Evolutionary conservation across 768 basidiomycete species (phyloP).

Genomic region (Xerocomellus chrysenteron): DNA sequence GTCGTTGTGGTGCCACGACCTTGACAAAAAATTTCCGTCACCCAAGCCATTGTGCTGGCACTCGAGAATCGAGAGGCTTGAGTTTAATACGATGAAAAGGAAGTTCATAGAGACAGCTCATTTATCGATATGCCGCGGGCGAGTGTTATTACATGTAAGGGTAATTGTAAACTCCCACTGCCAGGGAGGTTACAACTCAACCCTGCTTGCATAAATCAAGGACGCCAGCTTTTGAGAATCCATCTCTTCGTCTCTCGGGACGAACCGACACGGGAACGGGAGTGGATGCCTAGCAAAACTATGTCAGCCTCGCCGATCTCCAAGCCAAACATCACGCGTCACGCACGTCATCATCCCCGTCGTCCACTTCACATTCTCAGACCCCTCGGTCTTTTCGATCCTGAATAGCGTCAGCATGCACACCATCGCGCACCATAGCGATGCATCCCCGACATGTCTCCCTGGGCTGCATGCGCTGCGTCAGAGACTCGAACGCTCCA

Average conservation of each 20-base stretch:
- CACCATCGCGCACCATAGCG: constrained; percentile 22
- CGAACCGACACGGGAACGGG: neutral
- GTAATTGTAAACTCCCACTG: no score
- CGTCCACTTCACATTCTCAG: constrained; percentile 18
- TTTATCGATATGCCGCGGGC: no score
- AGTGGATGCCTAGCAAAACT: constrained; percentile 8
- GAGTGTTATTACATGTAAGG: no score
- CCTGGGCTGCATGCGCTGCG: constrained; percentile 9
- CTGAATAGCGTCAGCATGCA: constrained; percentile 16
- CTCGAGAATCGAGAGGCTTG: no score
- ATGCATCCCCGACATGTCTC: constrained; percentile 22
- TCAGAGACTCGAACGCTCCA: neutral
- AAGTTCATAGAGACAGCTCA: no score
- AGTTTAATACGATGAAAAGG: no score
- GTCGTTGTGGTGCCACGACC: no score
- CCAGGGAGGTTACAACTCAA: no score
- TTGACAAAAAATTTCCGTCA: no score
- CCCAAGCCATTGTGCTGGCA: no score
- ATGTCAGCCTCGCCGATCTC: no score
- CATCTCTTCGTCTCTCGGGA: constrained; percentile 17
- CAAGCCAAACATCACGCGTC: neutral
- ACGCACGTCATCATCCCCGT: constrained; percentile 14
- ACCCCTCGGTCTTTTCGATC: constrained; percentile 11
- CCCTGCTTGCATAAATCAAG: neutral
- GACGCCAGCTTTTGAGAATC: constrained; percentile 13